Evolutionary conservation across 2,329 filamentous ascomycete genomes (phyloP).

Genomic region (Metarhizium guizhouense): DNA sequence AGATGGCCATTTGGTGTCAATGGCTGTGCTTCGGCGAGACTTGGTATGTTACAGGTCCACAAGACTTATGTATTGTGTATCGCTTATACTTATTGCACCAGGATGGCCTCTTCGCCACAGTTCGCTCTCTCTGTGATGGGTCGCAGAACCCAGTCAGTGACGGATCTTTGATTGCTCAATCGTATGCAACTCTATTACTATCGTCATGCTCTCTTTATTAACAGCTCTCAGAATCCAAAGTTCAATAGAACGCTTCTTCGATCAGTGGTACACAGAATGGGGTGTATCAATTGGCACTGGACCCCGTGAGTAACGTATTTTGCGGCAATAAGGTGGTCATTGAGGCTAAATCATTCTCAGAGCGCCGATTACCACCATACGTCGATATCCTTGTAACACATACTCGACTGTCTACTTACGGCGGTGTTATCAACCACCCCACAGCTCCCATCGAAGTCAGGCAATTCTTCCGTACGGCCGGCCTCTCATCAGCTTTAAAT

Average conservation of each 20-base stretch:
- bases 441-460: slow-evolving; percentile 62
- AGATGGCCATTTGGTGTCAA: slow-evolving; percentile 63
- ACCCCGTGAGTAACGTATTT: slow-evolving; percentile 25
- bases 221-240: slow-evolving; percentile 33
- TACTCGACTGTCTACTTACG: slow-evolving; percentile 65
- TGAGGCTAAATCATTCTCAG: slow-evolving; percentile 15
- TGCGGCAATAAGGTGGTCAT: not conserved
- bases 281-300: slow-evolving; percentile 45
- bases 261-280: slow-evolving; percentile 57
- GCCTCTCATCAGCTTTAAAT: slow-evolving; percentile 63
- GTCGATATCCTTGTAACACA: slow-evolving; percentile 68
- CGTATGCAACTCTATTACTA: slow-evolving; percentile 24
- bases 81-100: slow-evolving; percentile 11
- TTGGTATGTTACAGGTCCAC: slow-evolving; percentile 33
- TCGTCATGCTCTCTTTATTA: slow-evolving; percentile 12
- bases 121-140: slow-evolving; percentile 51
- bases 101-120: slow-evolving; percentile 47
- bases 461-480: slow-evolving; percentile 63
- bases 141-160: slow-evolving; percentile 39
- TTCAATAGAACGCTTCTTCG: slow-evolving; percentile 57
- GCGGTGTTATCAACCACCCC: slow-evolving; percentile 65
- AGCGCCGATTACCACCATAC: slow-evolving; percentile 56
- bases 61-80: not conserved
- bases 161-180: slow-evolving; percentile 44
- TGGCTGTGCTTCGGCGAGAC: slow-evolving; percentile 60